phyloP scores from a whole-genome alignment of 768 basidiomycete genomes.

The Suillus placidus region DNA sequence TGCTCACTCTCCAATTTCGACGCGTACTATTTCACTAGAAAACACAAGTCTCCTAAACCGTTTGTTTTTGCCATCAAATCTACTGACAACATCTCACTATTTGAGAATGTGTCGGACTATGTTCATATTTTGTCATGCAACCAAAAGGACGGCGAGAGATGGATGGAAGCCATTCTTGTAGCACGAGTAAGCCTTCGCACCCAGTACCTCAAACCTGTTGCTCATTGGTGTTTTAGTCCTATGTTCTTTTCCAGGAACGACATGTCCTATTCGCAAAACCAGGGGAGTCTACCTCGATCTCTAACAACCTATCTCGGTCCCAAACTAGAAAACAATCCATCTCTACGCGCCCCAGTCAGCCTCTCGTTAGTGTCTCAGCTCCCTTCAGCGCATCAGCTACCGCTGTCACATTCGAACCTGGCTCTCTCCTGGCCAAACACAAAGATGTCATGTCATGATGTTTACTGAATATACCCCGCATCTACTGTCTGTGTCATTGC shows the following conservation, averaged over 20 bases:
- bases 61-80: conserved; percentile 89
- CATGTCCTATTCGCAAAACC: conserved; percentile 51
- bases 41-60: conserved; percentile 80
- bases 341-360: conserved; percentile 43
- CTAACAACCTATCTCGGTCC: conserved; percentile 40
- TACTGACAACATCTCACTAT: conserved; percentile 81
- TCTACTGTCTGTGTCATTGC: neutral
- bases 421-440: conserved; percentile 68
- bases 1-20: conserved; percentile 91
- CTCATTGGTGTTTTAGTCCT: conserved; percentile 55
- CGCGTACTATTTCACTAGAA: conserved; percentile 76
- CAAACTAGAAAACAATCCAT: conserved; percentile 40
- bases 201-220: conserved; percentile 5
- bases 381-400: conserved; percentile 36
- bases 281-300: conserved; percentile 26
- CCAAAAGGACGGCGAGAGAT: conserved; percentile 69
- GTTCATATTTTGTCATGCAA: conserved; percentile 83
- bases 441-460: conserved; percentile 27
- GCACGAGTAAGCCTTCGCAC: conserved; percentile 63
- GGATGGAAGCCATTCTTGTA: conserved; percentile 80
- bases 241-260: conserved; percentile 80
- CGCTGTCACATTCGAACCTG: conserved; percentile 66
- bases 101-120: conserved; percentile 89
- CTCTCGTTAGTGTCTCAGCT: conserved; percentile 51
- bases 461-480: conserved; percentile 5